These are phyloP conservation scores for Nicotiana tomentosiformis DNA, from an alignment of 257 asterid genomes.

Conservation along the genomic window DNA sequence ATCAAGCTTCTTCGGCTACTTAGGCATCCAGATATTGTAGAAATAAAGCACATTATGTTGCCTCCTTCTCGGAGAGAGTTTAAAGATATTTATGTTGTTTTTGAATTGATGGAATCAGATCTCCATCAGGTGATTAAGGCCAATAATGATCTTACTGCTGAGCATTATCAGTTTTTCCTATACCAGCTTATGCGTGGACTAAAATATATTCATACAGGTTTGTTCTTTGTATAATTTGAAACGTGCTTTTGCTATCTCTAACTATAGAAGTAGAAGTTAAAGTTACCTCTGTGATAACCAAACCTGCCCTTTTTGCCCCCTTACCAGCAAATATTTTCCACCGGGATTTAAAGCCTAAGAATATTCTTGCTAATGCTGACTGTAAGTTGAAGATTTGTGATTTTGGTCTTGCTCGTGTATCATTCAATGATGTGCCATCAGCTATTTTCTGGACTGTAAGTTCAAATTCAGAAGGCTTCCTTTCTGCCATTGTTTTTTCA, in stretches of 20 bases:
- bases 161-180: slow-evolving; percentile 85
- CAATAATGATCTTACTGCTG: slow-evolving; percentile 63
- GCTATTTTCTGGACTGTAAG: slow-evolving; percentile 97
- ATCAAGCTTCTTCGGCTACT: slow-evolving; percentile 90
- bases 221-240: slow-evolving; percentile 7
- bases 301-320: slow-evolving; percentile 10
- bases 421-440: slow-evolving; percentile 94
- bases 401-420: slow-evolving; percentile 95
- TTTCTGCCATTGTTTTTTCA: not conserved
- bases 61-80: slow-evolving; percentile 17
- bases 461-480: slow-evolving; percentile 12
- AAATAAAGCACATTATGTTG: slow-evolving; percentile 21
- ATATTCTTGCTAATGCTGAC: slow-evolving; percentile 94
- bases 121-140: slow-evolving; percentile 17
- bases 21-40: slow-evolving; percentile 91
- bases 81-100: slow-evolving; percentile 21
- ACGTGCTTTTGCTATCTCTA: not conserved
- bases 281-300: slow-evolving; percentile 8
- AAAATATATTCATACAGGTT: slow-evolving; percentile 85
- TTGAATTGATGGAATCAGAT: slow-evolving; percentile 21
- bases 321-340: slow-evolving; percentile 83
- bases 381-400: slow-evolving; percentile 97
- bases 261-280: not conserved
- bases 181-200: slow-evolving; percentile 95
- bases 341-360: slow-evolving; percentile 91